Evolutionary conservation across 768 basidiomycete genomes (phyloP).

Genomic region (Tylopilus rubrobrunneus): DNA sequence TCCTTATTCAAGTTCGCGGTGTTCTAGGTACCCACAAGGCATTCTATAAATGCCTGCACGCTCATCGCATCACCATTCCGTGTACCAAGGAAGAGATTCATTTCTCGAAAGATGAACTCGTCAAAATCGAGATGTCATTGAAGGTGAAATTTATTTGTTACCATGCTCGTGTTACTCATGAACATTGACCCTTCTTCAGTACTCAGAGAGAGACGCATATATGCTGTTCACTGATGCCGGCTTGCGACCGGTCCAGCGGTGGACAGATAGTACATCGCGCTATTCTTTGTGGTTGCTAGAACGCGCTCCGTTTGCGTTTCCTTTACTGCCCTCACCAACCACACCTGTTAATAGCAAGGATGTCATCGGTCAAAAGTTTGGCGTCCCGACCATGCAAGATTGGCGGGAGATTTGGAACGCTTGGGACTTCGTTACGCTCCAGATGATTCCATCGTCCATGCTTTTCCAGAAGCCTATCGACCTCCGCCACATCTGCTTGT

Average conservation of each 20-base stretch:
- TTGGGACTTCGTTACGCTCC: conserved; percentile 82
- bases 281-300: conserved; percentile 93
- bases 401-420: conserved; percentile 83
- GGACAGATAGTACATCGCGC: conserved; percentile 66
- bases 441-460: conserved; percentile 87
- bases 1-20: conserved; percentile 3
- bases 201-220: conserved; percentile 67
- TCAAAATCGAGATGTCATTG: conserved; percentile 83
- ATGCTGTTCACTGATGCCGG: conserved; percentile 69
- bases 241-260: conserved; percentile 81
- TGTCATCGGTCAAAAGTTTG: conserved; percentile 39
- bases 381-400: conserved; percentile 68
- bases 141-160: conserved; percentile 55
- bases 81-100: conserved; percentile 38
- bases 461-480: conserved; percentile 89
- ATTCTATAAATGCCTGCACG: conserved; percentile 64
- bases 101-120: conserved; percentile 68
- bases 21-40: conserved; percentile 76
- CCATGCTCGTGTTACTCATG: neutral
- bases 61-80: conserved; percentile 57
- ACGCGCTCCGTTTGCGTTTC: conserved; percentile 78
- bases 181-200: conserved; percentile 43
- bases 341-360: conserved; percentile 10
- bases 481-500: conserved; percentile 92
- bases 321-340: conserved; percentile 45